Percentiles rank a stretch among this genome's conserved stretches.
These are phyloP conservation scores for Telfairia occidentalis DNA, from an alignment of 331 rosid species.

Conservation along the genomic window DNA sequence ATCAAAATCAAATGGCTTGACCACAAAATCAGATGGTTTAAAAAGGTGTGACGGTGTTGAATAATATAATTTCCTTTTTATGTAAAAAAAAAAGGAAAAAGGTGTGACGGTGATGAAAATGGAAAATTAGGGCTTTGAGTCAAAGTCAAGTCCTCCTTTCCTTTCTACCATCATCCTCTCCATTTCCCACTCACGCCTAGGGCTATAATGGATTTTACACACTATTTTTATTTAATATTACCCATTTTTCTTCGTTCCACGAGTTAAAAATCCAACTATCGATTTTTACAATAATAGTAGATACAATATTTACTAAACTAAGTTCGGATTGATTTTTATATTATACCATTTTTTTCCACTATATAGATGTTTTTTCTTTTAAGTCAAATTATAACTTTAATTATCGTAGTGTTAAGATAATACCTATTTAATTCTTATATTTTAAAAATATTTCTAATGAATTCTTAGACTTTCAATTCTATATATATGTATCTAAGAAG, in stretches of 20 bases:
- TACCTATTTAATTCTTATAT: too few relatives aligned
- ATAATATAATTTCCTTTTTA: not conserved
- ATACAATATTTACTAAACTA: too few relatives aligned
- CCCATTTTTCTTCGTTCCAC: not conserved
- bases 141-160: conserved; percentile 3
- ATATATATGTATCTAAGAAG: too few relatives aligned
- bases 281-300: too few relatives aligned
- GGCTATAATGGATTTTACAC: not conserved
- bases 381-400: too few relatives aligned
- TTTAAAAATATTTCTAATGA: too few relatives aligned
- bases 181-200: not conserved
- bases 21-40: not conserved
- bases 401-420: too few relatives aligned
- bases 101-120: not conserved
- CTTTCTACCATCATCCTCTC: not conserved
- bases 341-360: too few relatives aligned
- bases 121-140: not conserved
- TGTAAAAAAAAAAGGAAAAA: not conserved
- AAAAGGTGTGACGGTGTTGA: not conserved
- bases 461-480: too few relatives aligned
- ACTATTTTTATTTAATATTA: not conserved
- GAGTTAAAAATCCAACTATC: too few relatives aligned
- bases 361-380: too few relatives aligned
- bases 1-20: not conserved
- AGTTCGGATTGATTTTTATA: too few relatives aligned